These are phyloP conservation scores for Glonium stellatum DNA, from an alignment of 495 filamentous ascomycete genomes.

Conservation along the genomic window DNA sequence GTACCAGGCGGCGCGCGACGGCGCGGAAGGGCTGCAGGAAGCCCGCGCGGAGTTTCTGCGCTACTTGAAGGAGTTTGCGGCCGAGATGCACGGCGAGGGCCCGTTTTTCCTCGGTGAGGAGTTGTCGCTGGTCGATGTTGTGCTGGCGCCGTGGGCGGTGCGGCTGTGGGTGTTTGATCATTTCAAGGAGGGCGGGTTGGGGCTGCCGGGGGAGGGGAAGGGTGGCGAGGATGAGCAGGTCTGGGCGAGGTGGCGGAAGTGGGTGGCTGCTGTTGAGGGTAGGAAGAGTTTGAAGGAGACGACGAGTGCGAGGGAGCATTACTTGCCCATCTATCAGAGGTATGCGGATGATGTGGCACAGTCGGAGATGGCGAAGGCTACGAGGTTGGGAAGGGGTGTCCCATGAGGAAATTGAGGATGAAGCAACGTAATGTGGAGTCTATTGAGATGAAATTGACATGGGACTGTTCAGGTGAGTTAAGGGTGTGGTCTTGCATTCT, in stretches of 20 bases:
- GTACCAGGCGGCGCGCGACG: constrained; percentile 40
- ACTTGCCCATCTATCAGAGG: constrained; percentile 56
- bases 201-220: constrained; percentile 46
- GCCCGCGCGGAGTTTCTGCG: constrained; percentile 36
- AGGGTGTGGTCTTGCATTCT: too few relatives aligned
- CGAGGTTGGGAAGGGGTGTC: constrained; percentile 46
- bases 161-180: constrained; percentile 64
- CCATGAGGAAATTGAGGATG: constrained; percentile 41
- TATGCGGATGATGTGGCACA: constrained; percentile 69
- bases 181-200: constrained; percentile 55
- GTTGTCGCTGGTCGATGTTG: constrained; percentile 55
- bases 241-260: constrained; percentile 57
- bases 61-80: constrained; percentile 30
- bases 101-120: constrained; percentile 57
- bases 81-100: constrained; percentile 51
- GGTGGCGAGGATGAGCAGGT: constrained; percentile 45
- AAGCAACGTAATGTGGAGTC: neutral
- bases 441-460: too few relatives aligned
- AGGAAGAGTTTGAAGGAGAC: constrained; percentile 55
- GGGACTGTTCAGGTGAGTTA: too few relatives aligned
- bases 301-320: constrained; percentile 55
- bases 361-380: constrained; percentile 63
- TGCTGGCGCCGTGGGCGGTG: constrained; percentile 44
- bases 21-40: constrained; percentile 36
- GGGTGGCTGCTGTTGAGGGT: constrained; percentile 48